phyloP scores from a whole-genome alignment of 495 filamentous ascomycete genomes.

The Xylaria cubensis region DNA sequence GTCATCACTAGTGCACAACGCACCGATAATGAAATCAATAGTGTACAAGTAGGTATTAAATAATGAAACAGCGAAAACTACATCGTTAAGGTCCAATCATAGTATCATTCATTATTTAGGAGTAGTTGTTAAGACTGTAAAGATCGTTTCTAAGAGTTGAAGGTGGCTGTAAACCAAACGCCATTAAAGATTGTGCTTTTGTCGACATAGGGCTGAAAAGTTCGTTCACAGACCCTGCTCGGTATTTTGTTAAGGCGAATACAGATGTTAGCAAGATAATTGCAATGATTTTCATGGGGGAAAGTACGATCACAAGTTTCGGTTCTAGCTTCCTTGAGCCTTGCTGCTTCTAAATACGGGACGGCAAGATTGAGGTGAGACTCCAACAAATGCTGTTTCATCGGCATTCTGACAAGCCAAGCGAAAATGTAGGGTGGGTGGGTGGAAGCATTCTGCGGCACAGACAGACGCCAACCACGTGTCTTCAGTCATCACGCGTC shows the following conservation, averaged over 20 bases:
- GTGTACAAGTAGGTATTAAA: not conserved
- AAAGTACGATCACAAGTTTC: not conserved
- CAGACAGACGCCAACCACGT: slow-evolving; percentile 26
- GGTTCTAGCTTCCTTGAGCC: not conserved
- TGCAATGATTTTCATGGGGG: not conserved
- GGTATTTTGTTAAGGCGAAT: not conserved
- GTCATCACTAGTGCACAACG: not conserved
- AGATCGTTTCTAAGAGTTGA: not conserved
- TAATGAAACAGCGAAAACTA: not conserved
- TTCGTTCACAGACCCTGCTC: not conserved
- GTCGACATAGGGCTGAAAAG: slow-evolving; percentile 11
- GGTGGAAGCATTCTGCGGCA: slow-evolving; percentile 19
- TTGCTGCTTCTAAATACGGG: slow-evolving; percentile 22
- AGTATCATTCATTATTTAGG: not conserved
- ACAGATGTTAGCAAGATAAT: not conserved
- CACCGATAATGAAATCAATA: not conserved
- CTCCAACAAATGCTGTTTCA: slow-evolving; percentile 6
- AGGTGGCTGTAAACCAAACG: not conserved
- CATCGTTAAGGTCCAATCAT: not conserved
- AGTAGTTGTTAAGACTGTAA: not conserved
- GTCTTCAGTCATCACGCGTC: not conserved
- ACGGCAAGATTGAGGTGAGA: slow-evolving; percentile 9
- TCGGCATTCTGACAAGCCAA: slow-evolving; percentile 16
- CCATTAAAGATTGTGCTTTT: not conserved
- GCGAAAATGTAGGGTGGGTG: not conserved